These are phyloP conservation scores for Camelina sativa DNA, from an alignment of 345 rosid species.

Conservation along the genomic window DNA sequence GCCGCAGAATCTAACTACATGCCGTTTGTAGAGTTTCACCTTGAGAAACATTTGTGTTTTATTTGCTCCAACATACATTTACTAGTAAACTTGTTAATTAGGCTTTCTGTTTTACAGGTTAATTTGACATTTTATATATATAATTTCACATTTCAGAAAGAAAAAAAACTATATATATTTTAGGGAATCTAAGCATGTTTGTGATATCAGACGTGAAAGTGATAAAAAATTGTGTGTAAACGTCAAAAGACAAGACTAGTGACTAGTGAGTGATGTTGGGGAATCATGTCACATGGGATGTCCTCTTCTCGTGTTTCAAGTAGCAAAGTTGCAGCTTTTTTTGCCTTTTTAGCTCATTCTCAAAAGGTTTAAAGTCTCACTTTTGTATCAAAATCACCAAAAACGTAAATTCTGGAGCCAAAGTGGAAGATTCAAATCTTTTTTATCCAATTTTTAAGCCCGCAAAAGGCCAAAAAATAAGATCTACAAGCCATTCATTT, in stretches of 20 bases:
- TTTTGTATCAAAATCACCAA: slow-evolving; percentile 44
- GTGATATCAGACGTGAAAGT: slow-evolving; percentile 17
- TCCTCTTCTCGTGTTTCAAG: slow-evolving; percentile 39
- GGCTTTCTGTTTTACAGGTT: not conserved
- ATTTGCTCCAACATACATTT: not conserved
- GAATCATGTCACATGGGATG: slow-evolving; percentile 48
- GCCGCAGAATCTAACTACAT: slow-evolving; percentile 8
- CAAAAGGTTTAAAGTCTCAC: slow-evolving; percentile 19
- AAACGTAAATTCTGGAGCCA: slow-evolving; percentile 21
- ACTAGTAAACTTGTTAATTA: not conserved
- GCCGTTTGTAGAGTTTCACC: slow-evolving; percentile 3
- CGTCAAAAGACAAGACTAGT: slow-evolving; percentile 42
- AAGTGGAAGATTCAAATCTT: slow-evolving; percentile 22
- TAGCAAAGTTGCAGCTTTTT: slow-evolving; percentile 44
- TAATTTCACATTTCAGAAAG: not conserved
- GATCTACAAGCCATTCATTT: slow-evolving; percentile 3
- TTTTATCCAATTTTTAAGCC: not conserved
- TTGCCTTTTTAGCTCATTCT: slow-evolving; percentile 19
- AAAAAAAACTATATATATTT: not conserved
- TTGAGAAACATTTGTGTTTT: not conserved
- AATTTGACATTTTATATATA: not conserved
- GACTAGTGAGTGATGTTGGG: too few species aligned
- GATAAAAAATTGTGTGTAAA: slow-evolving; percentile 29
- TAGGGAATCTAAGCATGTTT: too few species aligned
- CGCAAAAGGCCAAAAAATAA: not conserved